These are phyloP conservation scores for Aureobasidium sp. DNA, from an alignment of 2,329 filamentous ascomycete species.

Conservation along the genomic window DNA sequence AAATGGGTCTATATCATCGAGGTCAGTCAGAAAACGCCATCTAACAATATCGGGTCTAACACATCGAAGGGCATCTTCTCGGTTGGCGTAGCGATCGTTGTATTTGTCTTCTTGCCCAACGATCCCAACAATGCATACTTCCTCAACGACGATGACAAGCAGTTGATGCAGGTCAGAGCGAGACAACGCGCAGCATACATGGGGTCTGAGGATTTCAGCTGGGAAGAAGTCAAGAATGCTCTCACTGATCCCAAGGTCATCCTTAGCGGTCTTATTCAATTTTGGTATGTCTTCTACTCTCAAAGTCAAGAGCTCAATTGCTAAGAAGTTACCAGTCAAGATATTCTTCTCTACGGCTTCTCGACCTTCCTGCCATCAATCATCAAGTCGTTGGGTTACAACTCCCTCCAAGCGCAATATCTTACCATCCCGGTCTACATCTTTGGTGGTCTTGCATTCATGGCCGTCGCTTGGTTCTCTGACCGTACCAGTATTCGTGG, in stretches of 20 bases:
- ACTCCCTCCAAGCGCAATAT: conserved; percentile 45
- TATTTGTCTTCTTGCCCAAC: conserved; percentile 31
- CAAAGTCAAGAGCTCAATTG: background rate
- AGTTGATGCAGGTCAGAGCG: conserved; percentile 45
- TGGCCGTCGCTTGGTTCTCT: conserved; percentile 41
- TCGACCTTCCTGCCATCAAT: conserved; percentile 53
- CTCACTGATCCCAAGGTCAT: conserved; percentile 47
- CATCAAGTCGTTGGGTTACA: conserved; percentile 46
- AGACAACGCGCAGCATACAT: conserved; percentile 42
- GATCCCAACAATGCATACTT: conserved; percentile 40
- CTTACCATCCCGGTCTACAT: conserved; percentile 53
- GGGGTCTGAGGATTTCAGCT: conserved; percentile 45
- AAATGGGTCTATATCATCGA: conserved; percentile 30
- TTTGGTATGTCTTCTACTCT: background rate
- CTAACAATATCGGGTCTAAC: background rate
- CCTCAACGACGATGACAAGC: conserved; percentile 39
- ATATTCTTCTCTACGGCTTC: conserved; percentile 51
- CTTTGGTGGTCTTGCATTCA: conserved; percentile 41
- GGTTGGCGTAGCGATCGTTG: conserved; percentile 21
- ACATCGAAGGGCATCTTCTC: conserved; percentile 22
- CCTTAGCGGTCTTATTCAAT: conserved; percentile 27
- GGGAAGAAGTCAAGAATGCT: conserved; percentile 44
- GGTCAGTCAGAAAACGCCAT: background rate
- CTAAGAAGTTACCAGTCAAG: conserved; percentile 32
- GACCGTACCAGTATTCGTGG: conserved; percentile 33